Conservation (phyloP, 2,329 filamentous ascomycete genomes). For the Coniosporium tulheliwenetii region DNA sequence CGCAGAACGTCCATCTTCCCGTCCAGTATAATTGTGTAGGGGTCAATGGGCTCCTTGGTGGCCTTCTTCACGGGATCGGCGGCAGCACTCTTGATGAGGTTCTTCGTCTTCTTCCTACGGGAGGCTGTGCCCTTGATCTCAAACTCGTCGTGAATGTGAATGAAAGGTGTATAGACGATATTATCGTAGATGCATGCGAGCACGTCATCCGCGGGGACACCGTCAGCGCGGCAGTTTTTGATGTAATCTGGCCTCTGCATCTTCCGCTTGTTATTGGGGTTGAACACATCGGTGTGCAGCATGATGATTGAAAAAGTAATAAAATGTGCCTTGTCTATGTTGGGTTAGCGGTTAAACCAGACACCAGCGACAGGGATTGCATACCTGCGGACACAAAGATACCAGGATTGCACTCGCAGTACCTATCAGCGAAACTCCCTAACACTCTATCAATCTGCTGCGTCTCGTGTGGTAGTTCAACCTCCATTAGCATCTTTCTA, state of each 20-base stretch:
- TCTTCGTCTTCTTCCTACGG: conserved; percentile 54
- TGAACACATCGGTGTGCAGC: conserved; percentile 96
- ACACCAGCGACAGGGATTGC: conserved; percentile 1
- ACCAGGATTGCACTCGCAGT: conserved; percentile 95
- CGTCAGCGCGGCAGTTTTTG: conserved; percentile 84
- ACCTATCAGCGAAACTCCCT: conserved; percentile 87
- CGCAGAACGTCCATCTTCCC: conserved; percentile 69
- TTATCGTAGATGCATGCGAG: conserved; percentile 97
- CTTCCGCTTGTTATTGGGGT: conserved; percentile 98
- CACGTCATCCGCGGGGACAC: conserved; percentile 87
- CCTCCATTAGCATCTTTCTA: conserved; percentile 89
- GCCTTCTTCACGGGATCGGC: conserved; percentile 49
- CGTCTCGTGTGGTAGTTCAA: conserved; percentile 89
- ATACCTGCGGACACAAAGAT: conserved; percentile 66
- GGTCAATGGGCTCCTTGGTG: conserved; percentile 76
- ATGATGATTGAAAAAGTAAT: conserved; percentile 95
- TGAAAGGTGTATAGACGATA: conserved; percentile 94
- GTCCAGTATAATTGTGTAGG: conserved; percentile 87
- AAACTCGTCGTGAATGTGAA: conserved; percentile 86
- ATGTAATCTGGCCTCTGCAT: conserved; percentile 95
- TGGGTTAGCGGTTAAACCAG: not conserved
- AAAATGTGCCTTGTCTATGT: conserved; percentile 83
- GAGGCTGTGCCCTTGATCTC: conserved; percentile 59
- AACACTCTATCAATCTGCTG: conserved; percentile 94
- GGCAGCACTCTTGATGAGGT: conserved; percentile 42